Evolutionary conservation across 2,329 filamentous ascomycete genomes (phyloP).

Genomic region (Xylariaceae sp.): DNA sequence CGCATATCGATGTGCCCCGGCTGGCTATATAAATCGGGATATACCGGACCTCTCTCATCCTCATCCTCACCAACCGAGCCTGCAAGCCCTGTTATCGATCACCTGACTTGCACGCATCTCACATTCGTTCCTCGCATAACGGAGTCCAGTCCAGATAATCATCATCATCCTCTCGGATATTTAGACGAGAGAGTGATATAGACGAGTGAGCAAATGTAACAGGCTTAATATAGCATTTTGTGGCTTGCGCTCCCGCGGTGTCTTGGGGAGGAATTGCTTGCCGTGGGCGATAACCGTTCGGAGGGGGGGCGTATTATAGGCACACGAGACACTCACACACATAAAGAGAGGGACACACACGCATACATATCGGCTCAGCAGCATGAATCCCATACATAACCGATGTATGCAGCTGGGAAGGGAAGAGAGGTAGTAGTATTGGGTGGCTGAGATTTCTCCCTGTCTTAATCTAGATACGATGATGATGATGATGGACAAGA

Average conservation of each 20-base stretch:
- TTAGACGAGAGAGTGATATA: not conserved
- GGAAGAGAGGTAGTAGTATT: not conserved
- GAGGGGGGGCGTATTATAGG: not conserved
- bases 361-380: not conserved
- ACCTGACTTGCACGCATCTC: too few relatives aligned
- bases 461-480: too few relatives aligned
- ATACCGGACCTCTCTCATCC: too few relatives aligned
- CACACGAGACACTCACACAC: conserved; percentile 2
- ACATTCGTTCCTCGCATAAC: not conserved
- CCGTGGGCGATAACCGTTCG: conserved; percentile 18
- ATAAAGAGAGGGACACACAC: not conserved
- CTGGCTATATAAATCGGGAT: too few relatives aligned
- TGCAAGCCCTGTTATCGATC: too few relatives aligned
- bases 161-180: not conserved
- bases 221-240: conserved; percentile 19
- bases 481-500: too few relatives aligned
- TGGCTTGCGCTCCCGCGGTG: conserved; percentile 21
- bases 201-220: not conserved
- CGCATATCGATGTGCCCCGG: too few relatives aligned
- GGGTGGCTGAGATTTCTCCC: not conserved
- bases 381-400: not conserved
- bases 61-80: too few relatives aligned
- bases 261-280: conserved; percentile 9
- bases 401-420: not conserved
- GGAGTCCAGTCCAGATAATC: not conserved